Evolutionary conservation across 306 rosid genomes (phyloP).

Genomic region (Abrus pulchellus): DNA sequence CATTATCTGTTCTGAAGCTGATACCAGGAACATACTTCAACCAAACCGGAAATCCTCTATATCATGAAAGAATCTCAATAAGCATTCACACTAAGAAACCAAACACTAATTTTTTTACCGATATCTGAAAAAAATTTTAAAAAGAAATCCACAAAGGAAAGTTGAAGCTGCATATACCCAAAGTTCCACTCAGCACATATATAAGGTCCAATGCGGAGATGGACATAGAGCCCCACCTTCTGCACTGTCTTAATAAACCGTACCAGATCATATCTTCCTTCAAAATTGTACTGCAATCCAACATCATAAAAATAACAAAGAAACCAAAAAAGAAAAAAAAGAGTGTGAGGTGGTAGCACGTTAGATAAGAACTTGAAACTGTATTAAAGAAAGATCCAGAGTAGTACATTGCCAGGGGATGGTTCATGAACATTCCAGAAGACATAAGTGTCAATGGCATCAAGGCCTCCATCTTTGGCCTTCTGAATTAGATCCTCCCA

Average conservation of each 20-base stretch:
- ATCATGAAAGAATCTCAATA: slow-evolving; percentile 34
- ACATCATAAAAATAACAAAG: slow-evolving; percentile 8
- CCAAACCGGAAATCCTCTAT: slow-evolving; percentile 98
- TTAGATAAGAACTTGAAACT: slow-evolving; percentile 25
- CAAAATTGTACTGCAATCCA: slow-evolving; percentile 78
- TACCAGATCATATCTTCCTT: slow-evolving; percentile 94
- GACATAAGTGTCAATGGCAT: slow-evolving; percentile 89
- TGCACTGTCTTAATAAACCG: slow-evolving; percentile 89
- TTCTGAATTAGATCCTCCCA: slow-evolving; percentile 95
- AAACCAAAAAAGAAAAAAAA: neutral
- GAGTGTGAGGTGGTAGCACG: neutral
- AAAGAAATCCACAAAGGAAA: neutral
- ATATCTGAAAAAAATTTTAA: neutral
- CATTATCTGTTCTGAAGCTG: slow-evolving; percentile 93
- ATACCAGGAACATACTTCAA: slow-evolving; percentile 96
- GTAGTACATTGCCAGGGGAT: slow-evolving; percentile 87
- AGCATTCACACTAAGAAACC: slow-evolving; percentile 25
- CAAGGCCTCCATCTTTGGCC: slow-evolving; percentile 93
- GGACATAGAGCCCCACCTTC: slow-evolving; percentile 87
- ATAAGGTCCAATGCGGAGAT: slow-evolving; percentile 98
- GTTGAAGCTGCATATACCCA: slow-evolving; percentile 64
- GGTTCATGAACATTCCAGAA: slow-evolving; percentile 99
- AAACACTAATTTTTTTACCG: neutral
- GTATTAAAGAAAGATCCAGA: slow-evolving; percentile 50
- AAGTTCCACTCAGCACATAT: slow-evolving; percentile 98